A percentile compares a stretch with the other conserved stretches of the same genome.
Conservation (phyloP, 2,329 filamentous ascomycete species). For the Drechslerella coelobrocha region DNA sequence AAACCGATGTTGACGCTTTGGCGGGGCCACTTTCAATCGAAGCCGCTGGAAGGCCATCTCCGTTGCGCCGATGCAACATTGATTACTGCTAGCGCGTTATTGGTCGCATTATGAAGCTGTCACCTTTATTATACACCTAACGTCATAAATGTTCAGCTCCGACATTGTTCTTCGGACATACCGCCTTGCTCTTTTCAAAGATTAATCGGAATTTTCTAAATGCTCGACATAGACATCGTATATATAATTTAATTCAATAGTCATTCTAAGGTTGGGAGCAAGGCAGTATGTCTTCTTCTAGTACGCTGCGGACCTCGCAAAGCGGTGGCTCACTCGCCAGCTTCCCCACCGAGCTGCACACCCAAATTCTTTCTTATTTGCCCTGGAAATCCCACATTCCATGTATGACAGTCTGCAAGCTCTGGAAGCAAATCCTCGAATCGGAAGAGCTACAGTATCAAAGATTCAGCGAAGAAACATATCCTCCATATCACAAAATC, state of each 20-base stretch:
- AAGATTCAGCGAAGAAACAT: conserved; percentile 4
- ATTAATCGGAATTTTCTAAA: no score
- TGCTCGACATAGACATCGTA: no score
- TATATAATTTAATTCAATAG: no score
- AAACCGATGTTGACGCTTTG: no score
- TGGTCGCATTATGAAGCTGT: no score
- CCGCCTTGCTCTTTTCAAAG: no score
- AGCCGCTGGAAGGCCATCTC: no score
- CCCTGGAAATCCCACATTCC: conserved; percentile 26
- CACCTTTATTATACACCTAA: no score
- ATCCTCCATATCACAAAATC: conserved; percentile 4
- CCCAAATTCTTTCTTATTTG: conserved; percentile 9
- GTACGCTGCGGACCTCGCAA: background rate
- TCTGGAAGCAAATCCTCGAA: conserved; percentile 8
- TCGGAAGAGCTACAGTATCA: background rate
- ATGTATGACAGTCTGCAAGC: conserved; percentile 31
- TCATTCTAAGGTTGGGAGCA: background rate
- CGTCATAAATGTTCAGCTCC: no score
- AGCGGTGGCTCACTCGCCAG: background rate
- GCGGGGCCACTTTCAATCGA: no score
- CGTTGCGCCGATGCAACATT: no score
- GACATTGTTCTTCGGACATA: no score
- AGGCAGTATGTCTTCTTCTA: background rate
- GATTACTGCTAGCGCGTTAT: background rate
- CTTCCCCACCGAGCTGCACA: conserved; percentile 14